A percentile compares a stretch with the other conserved stretches of the same genome.
Conservation (phyloP, 495 filamentous ascomycete species). For the Margaritispora aquatica region DNA sequence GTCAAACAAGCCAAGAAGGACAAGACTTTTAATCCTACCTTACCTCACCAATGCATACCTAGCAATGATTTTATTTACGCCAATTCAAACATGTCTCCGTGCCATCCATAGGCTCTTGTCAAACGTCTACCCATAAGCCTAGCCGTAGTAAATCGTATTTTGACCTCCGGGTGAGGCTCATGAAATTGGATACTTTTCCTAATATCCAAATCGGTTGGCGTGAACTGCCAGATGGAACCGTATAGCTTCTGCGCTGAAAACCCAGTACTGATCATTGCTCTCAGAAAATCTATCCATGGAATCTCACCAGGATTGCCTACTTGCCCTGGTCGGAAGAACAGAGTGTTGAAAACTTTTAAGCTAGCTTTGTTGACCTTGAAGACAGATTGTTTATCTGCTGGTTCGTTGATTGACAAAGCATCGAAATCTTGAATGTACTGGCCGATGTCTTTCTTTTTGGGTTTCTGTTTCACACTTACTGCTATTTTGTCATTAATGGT, state of each 20-base stretch:
- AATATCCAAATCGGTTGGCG: conserved; percentile 25
- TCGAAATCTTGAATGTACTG: not conserved
- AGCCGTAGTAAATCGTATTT: conserved; percentile 34
- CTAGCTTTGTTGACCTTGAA: too few relatives aligned
- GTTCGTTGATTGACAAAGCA: too few relatives aligned
- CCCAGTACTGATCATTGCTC: conserved; percentile 41
- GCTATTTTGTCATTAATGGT: not conserved
- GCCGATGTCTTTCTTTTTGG: not conserved
- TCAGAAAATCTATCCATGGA: conserved; percentile 44
- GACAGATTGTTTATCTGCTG: too few relatives aligned
- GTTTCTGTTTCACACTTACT: not conserved
- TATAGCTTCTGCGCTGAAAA: conserved; percentile 43
- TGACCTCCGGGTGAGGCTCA: conserved; percentile 43
- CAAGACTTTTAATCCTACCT: too few relatives aligned
- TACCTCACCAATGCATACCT: too few relatives aligned
- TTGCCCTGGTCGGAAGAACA: conserved; percentile 34
- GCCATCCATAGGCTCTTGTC: conserved; percentile 36
- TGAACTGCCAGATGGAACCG: conserved; percentile 48
- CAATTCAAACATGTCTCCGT: conserved; percentile 13
- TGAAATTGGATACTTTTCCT: conserved; percentile 44
- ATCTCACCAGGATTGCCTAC: conserved; percentile 35
- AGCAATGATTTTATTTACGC: too few relatives aligned
- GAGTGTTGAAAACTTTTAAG: conserved; percentile 39
- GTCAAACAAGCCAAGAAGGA: too few relatives aligned
- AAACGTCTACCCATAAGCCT: conserved; percentile 35